Evolutionary conservation across 2,329 filamentous ascomycete species (phyloP), one percentile per base, ranked within the genome.

Genomic region (Fusarium neocosmosporiellum): DNA sequence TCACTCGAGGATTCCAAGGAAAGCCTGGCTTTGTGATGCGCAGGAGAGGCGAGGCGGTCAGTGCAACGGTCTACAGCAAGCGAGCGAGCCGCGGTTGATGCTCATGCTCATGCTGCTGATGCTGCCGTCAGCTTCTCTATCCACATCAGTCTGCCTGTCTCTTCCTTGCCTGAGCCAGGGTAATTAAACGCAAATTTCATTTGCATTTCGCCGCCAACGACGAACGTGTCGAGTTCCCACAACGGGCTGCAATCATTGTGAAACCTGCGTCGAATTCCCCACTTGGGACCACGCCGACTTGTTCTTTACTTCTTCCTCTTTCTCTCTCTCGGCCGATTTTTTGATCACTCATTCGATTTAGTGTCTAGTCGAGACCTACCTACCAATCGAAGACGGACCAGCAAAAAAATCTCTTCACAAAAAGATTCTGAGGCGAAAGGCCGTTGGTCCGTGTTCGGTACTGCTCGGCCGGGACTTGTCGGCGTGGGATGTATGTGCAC

Each of bases 401-500:
- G 55, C 41, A 29, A 33, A 50, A 50, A 58, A 59, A 29, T 31
- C 46, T 22, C 41, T 22, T 63, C 27, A 24, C 46, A 39, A 57
- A 57, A 39, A 34, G 43, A 39, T 59, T 65, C 22, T 57, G 48
- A 54, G 60, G 29, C 54, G 16, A 41, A 63, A 61, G 65, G 60
- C 63, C 63, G 60, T 67, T 67, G 72, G 70, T 59, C 70, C 67
- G 67, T 66, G 63, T 65, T 72, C 70, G 75, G 75, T 69, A 74
- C 57, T 75, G 76, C 67, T 72, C 70, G 72, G 75, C 75, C 72
- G 72, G 68, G 63, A 74, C 65, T 74, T 69, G 68, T 66, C 63
- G 69, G 60, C 60, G 66, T 66, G 59, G 55, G 22, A 46, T 46
- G 41, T 53, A 37, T 43, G 43, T 53, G 55, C 58, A 59, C 31